Base-by-base conservation (phyloP, 2,329 filamentous ascomycete species). In the Colletotrichum camelliae region DNA sequence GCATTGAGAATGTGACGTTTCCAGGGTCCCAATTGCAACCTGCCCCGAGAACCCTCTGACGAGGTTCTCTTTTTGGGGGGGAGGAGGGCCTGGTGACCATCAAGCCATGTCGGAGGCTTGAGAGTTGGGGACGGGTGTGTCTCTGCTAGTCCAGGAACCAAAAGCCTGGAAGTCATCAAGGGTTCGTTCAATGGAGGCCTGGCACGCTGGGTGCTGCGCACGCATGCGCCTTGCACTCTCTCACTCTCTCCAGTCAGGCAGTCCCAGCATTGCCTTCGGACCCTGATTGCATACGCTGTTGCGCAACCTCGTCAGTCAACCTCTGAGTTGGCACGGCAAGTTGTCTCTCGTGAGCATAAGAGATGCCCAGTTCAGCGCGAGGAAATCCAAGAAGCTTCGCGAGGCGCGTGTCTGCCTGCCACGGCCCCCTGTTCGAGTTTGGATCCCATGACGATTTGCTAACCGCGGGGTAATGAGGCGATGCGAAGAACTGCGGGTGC, bases 311-410 rank as follows among this genome's bases (percentile, higher is more conserved):
- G 21, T 67, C 43, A 58, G 39, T 27, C 31, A 33, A 73, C 57
- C 55, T 74, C 70, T 76, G 74, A 76, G 65, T 76, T 76, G 74
- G 64, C 74, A 64, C 21, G 61, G 62, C 24, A 43, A 60, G 29
- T 27, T 43, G 70, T 69, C 74, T 69, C 74, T 76, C 70, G 70
- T 75, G 73, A 69, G 48, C 70, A 66, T 35, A 10, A 31, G 24
- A 76, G 43, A 74, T 43, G 61, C 64, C 35, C 69, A 58, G 58
- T 29, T 21, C 33, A 69, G 16, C 16, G 60, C 18, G 29, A 33
- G 39, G 31, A 67, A 27, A n/a, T 43, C 37, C 37, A 43, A 52
- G 48, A 48, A 60, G 60, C 60, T n/a, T n/a, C 62, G 21, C 69
- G 66, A 27, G 65, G 73, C 65, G 64, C 58, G 35, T 68, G 37